phyloP scores from a whole-genome alignment of 2,329 filamentous ascomycete species.

The Myriosclerotinia scirpicola region DNA sequence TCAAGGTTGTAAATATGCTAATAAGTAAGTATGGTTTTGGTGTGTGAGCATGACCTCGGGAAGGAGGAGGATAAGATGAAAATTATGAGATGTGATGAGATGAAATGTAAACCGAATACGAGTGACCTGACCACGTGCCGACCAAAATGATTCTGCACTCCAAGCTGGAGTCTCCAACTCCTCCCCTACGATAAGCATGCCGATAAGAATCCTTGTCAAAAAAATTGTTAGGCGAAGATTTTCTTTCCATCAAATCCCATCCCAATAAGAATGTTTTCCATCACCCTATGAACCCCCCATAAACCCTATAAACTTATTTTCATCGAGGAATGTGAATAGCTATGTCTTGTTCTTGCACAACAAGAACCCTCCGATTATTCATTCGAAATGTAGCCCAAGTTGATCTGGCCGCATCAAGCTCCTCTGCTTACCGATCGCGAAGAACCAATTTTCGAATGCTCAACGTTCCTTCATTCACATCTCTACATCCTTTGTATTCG shows the following conservation, averaged over 20 bases:
- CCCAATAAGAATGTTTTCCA: neutral
- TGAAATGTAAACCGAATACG: no score
- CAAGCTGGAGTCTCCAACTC: no score
- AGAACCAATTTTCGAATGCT: constrained; percentile 17
- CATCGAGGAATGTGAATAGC: constrained; percentile 23
- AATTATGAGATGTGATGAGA: neutral
- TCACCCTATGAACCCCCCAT: neutral
- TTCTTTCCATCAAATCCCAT: constrained; percentile 15
- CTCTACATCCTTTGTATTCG: constrained; percentile 3
- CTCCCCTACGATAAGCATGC: neutral
- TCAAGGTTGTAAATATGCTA: no score
- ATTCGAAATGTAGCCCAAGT: constrained; percentile 38
- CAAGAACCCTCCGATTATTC: constrained; percentile 36
- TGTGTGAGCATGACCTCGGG: neutral
- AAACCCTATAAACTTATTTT: neutral
- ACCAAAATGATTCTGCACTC: no score
- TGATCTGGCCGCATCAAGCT: constrained; percentile 30
- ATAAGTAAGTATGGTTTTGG: no score
- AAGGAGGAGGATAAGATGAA: neutral
- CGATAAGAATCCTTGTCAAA: constrained; percentile 17
- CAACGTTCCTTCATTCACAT: constrained; percentile 8
- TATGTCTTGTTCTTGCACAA: constrained; percentile 38
- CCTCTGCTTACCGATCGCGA: neutral
- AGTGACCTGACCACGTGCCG: no score
- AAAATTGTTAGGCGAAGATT: constrained; percentile 19